phyloP scores from a whole-genome alignment of 495 filamentous ascomycete species.

The Penicillium canescens region DNA sequence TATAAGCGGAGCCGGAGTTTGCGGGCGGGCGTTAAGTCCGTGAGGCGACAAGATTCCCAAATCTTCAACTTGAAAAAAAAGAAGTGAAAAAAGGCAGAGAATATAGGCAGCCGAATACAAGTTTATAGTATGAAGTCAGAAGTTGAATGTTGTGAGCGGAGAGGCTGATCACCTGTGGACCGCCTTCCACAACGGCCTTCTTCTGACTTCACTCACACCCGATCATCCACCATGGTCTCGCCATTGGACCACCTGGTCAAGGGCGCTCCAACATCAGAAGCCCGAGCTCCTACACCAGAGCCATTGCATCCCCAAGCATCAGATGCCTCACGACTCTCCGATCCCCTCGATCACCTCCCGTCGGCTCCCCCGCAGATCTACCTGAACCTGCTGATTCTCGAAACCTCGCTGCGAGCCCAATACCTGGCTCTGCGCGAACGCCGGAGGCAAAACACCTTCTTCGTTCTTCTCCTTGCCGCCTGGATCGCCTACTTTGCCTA shows the following conservation, averaged over 20 bases:
- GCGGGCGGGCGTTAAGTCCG: slow-evolving; percentile 30
- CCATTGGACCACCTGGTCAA: slow-evolving; percentile 88
- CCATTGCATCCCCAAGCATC: slow-evolving; percentile 32
- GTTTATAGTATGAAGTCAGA: no score
- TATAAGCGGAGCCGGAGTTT: slow-evolving; percentile 19
- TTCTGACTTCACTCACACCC: neutral
- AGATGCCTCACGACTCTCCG: slow-evolving; percentile 42
- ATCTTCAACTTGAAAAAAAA: neutral
- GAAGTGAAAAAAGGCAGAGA: no score
- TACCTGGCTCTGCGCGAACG: slow-evolving; percentile 87
- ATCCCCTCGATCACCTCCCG: slow-evolving; percentile 79
- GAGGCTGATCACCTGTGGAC: neutral
- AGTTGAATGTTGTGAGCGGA: no score
- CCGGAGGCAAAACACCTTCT: slow-evolving; percentile 92
- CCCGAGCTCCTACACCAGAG: slow-evolving; percentile 41
- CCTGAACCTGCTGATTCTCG: slow-evolving; percentile 94
- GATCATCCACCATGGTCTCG: slow-evolving; percentile 44
- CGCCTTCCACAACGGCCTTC: slow-evolving; percentile 30
- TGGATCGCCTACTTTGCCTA: slow-evolving; percentile 87
- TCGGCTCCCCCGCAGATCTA: slow-evolving; percentile 97
- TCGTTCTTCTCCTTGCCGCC: slow-evolving; percentile 70
- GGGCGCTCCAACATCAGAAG: slow-evolving; percentile 62
- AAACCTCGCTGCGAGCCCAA: slow-evolving; percentile 89
- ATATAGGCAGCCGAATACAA: no score
- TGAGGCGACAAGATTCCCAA: slow-evolving; percentile 12